Percentiles rank a stretch among this genome's conserved stretches.
phyloP scores from a whole-genome alignment of 805 yeast genomes.

The Saturnispora dispora region DNA sequence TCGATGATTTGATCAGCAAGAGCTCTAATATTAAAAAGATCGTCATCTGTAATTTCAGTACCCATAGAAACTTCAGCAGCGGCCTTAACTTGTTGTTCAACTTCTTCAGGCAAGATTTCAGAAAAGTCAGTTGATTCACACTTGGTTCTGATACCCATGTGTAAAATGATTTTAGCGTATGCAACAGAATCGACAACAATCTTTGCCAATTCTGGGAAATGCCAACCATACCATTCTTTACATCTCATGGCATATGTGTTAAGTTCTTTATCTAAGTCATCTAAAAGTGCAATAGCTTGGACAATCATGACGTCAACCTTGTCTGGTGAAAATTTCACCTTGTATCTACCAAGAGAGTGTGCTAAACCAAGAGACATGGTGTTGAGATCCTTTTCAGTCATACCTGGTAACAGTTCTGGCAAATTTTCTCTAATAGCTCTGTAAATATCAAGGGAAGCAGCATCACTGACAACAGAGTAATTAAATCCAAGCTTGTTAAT shows the following conservation, averaged over 20 bases:
- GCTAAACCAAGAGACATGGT: conserved; percentile 98
- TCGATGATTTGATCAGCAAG: conserved; percentile 95
- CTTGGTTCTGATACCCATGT: conserved; percentile 90
- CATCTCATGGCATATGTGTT: conserved; percentile 98
- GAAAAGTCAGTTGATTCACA: conserved; percentile 87
- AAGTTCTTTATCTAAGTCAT: conserved; percentile 93
- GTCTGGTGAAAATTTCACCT: conserved; percentile 94
- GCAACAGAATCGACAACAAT: conserved; percentile 94
- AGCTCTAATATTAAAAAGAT: conserved; percentile 77
- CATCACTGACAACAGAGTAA: conserved; percentile 85
- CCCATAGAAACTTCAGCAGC: conserved; percentile 99
- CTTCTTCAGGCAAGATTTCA: conserved; percentile 84
- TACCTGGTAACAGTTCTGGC: conserved; percentile 91
- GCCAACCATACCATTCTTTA: conserved; percentile 99
- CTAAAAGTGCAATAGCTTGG: conserved; percentile 95
- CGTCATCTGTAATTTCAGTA: conserved; percentile 91
- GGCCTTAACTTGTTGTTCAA: conserved; percentile 83
- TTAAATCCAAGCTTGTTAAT: conserved; percentile 89
- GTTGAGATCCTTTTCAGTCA: conserved; percentile 71
- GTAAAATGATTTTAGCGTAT: conserved; percentile 84
- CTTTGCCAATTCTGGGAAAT: conserved; percentile 98
- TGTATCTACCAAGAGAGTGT: conserved; percentile 97
- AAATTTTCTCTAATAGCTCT: conserved; percentile 92
- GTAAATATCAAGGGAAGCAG: conserved; percentile 87
- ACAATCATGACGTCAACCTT: conserved; percentile 99